Conservation (phyloP, 2,329 filamentous ascomycete genomes). For the Coniochaeta sp. region DNA sequence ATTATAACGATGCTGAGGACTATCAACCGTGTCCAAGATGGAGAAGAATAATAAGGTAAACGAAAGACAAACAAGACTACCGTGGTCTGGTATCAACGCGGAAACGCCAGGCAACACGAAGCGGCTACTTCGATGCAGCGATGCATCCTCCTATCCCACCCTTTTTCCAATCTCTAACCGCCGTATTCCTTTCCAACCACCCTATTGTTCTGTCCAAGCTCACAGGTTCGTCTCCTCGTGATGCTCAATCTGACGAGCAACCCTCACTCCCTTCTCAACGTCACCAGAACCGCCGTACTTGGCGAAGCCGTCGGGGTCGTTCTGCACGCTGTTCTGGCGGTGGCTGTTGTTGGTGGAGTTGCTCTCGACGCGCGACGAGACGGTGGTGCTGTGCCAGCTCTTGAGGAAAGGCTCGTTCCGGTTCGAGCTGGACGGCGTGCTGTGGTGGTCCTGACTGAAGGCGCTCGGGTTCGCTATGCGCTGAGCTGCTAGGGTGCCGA, state of each 20-base stretch:
- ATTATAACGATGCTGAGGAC: not conserved
- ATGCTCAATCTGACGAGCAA: slow-evolving; percentile 13
- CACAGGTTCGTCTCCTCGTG: slow-evolving; percentile 4
- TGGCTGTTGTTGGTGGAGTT: slow-evolving; percentile 4
- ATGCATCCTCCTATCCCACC: not conserved
- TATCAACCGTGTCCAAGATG: not conserved
- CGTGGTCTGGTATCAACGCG: not conserved
- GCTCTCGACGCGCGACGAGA: slow-evolving; percentile 7
- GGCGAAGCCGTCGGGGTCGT: slow-evolving; percentile 6
- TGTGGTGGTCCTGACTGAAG: slow-evolving; percentile 11
- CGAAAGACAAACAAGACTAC: not conserved
- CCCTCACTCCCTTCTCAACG: slow-evolving; percentile 9
- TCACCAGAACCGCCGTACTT: not conserved
- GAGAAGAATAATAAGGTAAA: not conserved
- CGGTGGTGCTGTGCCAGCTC: slow-evolving; percentile 1
- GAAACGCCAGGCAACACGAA: not conserved
- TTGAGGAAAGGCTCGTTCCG: slow-evolving; percentile 1
- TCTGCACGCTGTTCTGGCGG: not conserved
- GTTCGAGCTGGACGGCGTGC: not conserved
- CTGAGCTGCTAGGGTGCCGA: slow-evolving; percentile 45
- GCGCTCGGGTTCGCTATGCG: slow-evolving; percentile 26
- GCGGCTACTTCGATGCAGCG: not conserved
- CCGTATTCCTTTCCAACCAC: not conserved
- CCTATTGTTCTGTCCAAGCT: too few species aligned
- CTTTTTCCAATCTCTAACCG: not conserved